Evolutionary conservation across 495 filamentous ascomycete species (phyloP), one percentile per base, ranked within the genome.

Genomic region (Trichoderma parareesei): DNA sequence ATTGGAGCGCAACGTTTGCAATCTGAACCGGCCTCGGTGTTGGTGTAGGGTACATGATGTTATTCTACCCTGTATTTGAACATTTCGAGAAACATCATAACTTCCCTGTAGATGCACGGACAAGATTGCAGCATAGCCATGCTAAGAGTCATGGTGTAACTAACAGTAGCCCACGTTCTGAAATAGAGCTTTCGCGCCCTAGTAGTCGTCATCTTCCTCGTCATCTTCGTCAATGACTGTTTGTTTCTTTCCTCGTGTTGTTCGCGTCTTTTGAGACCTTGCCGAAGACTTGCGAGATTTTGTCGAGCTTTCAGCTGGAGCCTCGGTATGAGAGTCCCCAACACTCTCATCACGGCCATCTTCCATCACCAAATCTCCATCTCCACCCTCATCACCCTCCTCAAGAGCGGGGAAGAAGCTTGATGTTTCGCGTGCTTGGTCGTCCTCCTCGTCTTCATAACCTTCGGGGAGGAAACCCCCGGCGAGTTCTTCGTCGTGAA

Each of bases 391-490:
- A 4, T 76, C 76, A 6, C 75, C 70, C 9, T 78, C 73, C 9
- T 75, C 70, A 2, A 65, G 67, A 0, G 73, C 69, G 5, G 75
- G 70, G 42, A 81, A 80, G 57, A 76, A 82, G 4, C 69, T 72
- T 3, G 79, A 81, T 5, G 71, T 75, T 64, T 72, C 61, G 4
- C 67, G 69, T 7, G 69, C 64, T 2, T 70, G 65, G 38, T 64
- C 53, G 6, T 69, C 69, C 13, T 71, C 73, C 35, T 70, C 69
- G n/a, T 73, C 75, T 42, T 73, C 75, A 14, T 70, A 81, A 0
- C 81, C 84, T 65, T 84, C 80, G 2, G 74, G 79, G 9, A 87
- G 65, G 65, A 87, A 87, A 0, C 82, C 84, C 4, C 85, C 85
- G 5, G 72, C 82, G 72, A 79, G 77, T 20, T 82, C 78, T 38